Evolutionary conservation across 257 asterid species (phyloP).

Genomic region (Penstemon barbatus): DNA sequence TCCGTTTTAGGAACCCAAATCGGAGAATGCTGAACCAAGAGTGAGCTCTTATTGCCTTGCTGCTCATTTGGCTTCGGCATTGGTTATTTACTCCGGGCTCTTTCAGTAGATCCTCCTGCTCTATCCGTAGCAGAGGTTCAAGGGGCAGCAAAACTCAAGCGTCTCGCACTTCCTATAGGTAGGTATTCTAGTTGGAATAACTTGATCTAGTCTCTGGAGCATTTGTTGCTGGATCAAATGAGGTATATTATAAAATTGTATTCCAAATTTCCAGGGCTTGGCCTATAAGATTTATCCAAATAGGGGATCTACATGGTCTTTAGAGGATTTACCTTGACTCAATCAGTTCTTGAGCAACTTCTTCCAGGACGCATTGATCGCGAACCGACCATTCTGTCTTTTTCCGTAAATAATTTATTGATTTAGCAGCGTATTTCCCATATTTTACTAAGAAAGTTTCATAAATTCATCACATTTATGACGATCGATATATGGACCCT

Average conservation of each 20-base stretch:
- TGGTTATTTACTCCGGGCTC: slow-evolving; percentile 81
- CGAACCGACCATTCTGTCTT: too few relatives aligned
- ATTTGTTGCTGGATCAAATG: slow-evolving; percentile 98
- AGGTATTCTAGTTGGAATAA: slow-evolving; percentile 80
- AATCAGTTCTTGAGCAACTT: slow-evolving; percentile 81
- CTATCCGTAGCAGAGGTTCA: slow-evolving; percentile 77
- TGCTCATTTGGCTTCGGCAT: slow-evolving; percentile 94
- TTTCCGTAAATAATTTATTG: too few relatives aligned
- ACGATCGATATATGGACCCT: too few relatives aligned
- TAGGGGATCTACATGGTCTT: slow-evolving; percentile 92
- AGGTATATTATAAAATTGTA: slow-evolving; percentile 37
- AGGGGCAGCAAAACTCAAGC: slow-evolving; percentile 86
- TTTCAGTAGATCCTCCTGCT: slow-evolving; percentile 86
- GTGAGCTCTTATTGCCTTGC: slow-evolving; percentile 98
- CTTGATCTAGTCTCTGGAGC: slow-evolving; percentile 97
- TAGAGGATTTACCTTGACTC: slow-evolving; percentile 67
- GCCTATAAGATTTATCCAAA: slow-evolving; percentile 92
- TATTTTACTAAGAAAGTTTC: too few relatives aligned
- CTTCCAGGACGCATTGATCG: slow-evolving; percentile 84
- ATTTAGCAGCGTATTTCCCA: too few relatives aligned
- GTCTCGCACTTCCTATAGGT: slow-evolving; percentile 75
- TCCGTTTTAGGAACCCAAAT: slow-evolving; percentile 67
- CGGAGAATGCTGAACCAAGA: slow-evolving; percentile 82
- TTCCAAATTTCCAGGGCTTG: slow-evolving; percentile 63
- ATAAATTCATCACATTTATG: too few relatives aligned